Conservation (phyloP, 2,329 filamentous ascomycete species). For the Boeremia exigua region DNA sequence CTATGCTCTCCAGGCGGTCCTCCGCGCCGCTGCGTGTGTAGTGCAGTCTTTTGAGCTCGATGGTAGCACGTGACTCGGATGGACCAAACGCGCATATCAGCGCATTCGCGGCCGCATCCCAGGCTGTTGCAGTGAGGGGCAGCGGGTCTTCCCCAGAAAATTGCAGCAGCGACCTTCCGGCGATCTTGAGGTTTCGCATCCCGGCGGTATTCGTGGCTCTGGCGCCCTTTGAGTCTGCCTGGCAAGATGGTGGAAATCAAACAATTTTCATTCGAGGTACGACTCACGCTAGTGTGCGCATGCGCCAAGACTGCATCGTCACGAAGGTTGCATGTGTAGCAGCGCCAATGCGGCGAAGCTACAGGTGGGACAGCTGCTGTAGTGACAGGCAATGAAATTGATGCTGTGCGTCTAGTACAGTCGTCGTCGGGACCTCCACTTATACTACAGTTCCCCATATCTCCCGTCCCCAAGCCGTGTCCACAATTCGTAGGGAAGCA, state of each 20-base stretch:
- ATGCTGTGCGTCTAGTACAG: slow-evolving; percentile 44
- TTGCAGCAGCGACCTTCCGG: slow-evolving; percentile 70
- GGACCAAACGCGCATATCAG: slow-evolving; percentile 87
- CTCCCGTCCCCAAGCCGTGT: slow-evolving; percentile 24
- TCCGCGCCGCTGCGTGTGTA: slow-evolving; percentile 52
- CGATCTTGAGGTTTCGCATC: slow-evolving; percentile 90
- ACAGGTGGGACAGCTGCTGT: slow-evolving; percentile 3
- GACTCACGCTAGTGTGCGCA: slow-evolving; percentile 17
- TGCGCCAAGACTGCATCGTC: slow-evolving; percentile 18
- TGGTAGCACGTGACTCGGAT: slow-evolving; percentile 68
- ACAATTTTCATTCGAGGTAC: slow-evolving; percentile 23
- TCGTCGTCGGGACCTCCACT: slow-evolving; percentile 31
- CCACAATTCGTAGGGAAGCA: slow-evolving; percentile 18
- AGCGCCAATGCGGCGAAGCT: slow-evolving; percentile 4
- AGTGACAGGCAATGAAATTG: slow-evolving; percentile 45
- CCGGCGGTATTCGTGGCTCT: slow-evolving; percentile 11
- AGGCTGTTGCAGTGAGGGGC: slow-evolving; percentile 77
- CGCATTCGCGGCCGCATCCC: slow-evolving; percentile 81
- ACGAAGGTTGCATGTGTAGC: slow-evolving; percentile 14
- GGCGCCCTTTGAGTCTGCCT: slow-evolving; percentile 9
- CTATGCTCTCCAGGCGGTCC: slow-evolving; percentile 59
- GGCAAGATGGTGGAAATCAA: slow-evolving; percentile 16
- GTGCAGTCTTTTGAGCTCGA: slow-evolving; percentile 71
- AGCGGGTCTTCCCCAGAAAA: slow-evolving; percentile 60
- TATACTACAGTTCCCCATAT: slow-evolving; percentile 42